Base-by-base conservation (phyloP, 148 eudicot species). In the Limonium bicolor region DNA sequence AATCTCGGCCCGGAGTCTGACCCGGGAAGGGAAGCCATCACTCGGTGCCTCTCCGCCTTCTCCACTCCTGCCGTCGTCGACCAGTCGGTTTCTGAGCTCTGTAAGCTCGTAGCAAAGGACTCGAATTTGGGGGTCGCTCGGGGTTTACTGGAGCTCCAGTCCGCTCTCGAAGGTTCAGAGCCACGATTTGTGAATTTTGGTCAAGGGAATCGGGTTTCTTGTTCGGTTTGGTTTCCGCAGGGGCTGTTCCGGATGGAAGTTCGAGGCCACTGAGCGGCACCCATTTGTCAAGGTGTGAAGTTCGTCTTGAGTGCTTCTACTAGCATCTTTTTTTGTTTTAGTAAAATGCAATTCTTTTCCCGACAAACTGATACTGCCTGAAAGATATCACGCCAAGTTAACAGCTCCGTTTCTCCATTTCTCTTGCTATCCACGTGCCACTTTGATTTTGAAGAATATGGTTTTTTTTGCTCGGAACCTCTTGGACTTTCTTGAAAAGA, bases 21-120 rank as follows among this genome's bases (percentile, higher is more conserved):
- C 54, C 47, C 72, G n/a, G 77, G 70, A 2, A 36, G 65, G 19
- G 79, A 70, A 18, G 81, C 61, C 31, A 58, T 90, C 58, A 48
- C 77, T 12, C 77, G 54, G 30, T 80, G 86, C 54, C 87, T 84
- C 41, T 63, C 46, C 48, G 80, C 95, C 24, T n/a, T n/a, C n/a
- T 11, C 62, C 18, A 80, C 93, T 30, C 42, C 84, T 11, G 53
- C 82, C 51, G 87, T 90, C 8, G 77, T 90, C 52, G 95, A 90
- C 54, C 97, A 84, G 43, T 66, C 97, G 1, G 78, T 82, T 11
- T 79, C 80, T 3, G 80, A 84, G 55, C 59, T 84, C 1, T 90
- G 95, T 57, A 78, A 80, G 16, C 76, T 90, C 27, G 93, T 78
- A 1, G n/a, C n/a, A n/a, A 64, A 40, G 41, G 66, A 74, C 53